These are phyloP conservation scores for Sechiopsis laciniata DNA, from an alignment of 306 rosid species.

Conservation along the genomic window DNA sequence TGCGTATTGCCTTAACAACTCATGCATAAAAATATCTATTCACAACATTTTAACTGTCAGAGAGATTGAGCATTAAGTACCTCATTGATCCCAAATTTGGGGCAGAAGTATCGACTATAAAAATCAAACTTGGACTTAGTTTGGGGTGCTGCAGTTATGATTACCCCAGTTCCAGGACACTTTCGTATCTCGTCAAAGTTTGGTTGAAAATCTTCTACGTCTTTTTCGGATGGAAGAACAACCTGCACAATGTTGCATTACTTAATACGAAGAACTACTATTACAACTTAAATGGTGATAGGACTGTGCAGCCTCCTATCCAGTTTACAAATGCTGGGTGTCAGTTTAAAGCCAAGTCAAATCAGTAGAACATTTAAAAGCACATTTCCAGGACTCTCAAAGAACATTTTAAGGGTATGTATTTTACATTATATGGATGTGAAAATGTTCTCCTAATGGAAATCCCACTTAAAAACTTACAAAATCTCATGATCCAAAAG, in stretches of 20 bases:
- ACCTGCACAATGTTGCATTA: constrained; percentile 36
- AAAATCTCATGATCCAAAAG: background rate
- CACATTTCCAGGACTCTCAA: background rate
- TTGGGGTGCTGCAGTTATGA: constrained; percentile 51
- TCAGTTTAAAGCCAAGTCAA: background rate
- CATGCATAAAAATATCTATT: background rate
- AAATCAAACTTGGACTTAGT: constrained; percentile 60
- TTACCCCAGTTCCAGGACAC: constrained; percentile 55
- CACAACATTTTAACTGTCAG: background rate
- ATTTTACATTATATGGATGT: background rate
- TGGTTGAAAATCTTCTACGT: constrained; percentile 49
- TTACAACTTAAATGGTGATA: background rate
- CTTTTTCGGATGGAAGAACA: constrained; percentile 41
- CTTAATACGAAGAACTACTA: background rate
- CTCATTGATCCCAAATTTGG: constrained; percentile 59
- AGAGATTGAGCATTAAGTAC: constrained; percentile 25
- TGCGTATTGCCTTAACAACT: background rate
- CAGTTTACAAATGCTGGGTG: background rate
- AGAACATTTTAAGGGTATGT: background rate
- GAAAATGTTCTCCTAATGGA: background rate
- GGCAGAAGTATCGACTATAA: constrained; percentile 55
- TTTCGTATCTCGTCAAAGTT: constrained; percentile 41
- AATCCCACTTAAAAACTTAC: background rate
- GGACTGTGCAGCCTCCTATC: background rate
- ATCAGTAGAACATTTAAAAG: background rate